Conservation (phyloP, 768 basidiomycete species). For the Leccinum aurantiacum region DNA sequence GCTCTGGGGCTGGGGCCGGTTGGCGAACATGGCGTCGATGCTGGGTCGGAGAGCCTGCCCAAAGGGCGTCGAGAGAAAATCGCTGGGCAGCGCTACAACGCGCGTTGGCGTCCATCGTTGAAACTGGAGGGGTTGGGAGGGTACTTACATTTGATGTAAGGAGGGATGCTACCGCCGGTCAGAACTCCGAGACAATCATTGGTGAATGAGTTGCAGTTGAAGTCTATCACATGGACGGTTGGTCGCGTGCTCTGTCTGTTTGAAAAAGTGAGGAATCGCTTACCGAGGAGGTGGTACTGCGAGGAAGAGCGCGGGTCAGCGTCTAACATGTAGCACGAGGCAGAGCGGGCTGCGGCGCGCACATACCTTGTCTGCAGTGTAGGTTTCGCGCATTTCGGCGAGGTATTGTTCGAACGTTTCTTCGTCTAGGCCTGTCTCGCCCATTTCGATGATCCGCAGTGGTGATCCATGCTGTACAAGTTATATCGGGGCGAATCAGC, state of each 20-base stretch:
- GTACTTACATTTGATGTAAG: conserved; percentile 70
- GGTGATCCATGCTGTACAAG: conserved; percentile 70
- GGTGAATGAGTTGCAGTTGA: conserved; percentile 95
- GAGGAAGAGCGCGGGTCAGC: neutral
- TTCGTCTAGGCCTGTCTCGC: conserved; percentile 78
- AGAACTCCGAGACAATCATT: conserved; percentile 86
- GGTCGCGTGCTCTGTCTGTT: neutral
- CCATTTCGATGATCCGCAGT: conserved; percentile 68
- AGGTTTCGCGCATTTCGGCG: conserved; percentile 68
- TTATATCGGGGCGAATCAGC: neutral
- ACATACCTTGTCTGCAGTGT: conserved; percentile 85
- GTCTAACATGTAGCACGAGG: neutral
- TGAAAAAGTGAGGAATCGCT: neutral
- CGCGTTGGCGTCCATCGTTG: neutral
- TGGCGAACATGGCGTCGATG: conserved; percentile 85
- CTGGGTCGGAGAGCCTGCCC: conserved; percentile 84
- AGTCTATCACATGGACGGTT: conserved; percentile 49
- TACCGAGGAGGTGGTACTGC: conserved; percentile 86
- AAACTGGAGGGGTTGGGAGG: neutral
- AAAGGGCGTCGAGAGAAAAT: conserved; percentile 88
- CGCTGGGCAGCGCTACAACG: conserved; percentile 64
- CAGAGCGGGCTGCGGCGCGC: neutral
- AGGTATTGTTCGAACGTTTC: conserved; percentile 87
- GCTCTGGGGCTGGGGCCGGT: conserved; percentile 28
- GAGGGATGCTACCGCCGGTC: conserved; percentile 78